Evolutionary conservation across 345 rosid genomes (phyloP), one percentile per base, ranked within the genome.

Genomic region (Schrenkiella parvula): DNA sequence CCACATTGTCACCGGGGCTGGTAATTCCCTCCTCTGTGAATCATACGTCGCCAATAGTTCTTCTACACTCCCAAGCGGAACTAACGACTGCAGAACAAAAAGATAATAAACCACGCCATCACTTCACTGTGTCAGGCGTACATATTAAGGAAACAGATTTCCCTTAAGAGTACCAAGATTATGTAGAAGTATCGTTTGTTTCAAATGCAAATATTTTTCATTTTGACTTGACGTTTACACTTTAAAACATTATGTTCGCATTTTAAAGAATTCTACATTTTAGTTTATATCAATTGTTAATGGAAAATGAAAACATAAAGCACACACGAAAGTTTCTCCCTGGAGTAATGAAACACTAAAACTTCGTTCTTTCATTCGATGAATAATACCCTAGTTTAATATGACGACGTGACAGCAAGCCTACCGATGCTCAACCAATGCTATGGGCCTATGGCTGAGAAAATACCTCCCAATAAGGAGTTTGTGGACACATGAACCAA

Each of bases 1-100:
- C 99, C 99, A 95, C 54, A 95, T 75, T 0, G 82, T 86, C 75
- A 95, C 99, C 0, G 96, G 99, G 0, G 99, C 83, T 35, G 93
- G 99, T 60, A 95, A 85, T 79, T 87, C 97, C 41, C 89, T 75
- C n/a, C 97, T 92, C 62, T 89, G 89, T 21, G 96, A 89, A 81
- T 95, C 99, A 60, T 95, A 95, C 6, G 87, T 70, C 26, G 99
- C 93, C 85, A 95, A 68, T 54, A 91, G 73, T 80, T 91, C 97
- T 80, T 91, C 93, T 37, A 95, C 93, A 23, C 99, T 95, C 56
- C 99, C 95, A 0, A 95, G 88, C 1, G 99, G 97, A 62, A 91
- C 99, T 64, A 95, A 81, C 9, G 99, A 95, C 99, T 95, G 93
- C 84, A 73, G 7, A 63, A 38, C 1, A 39, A 14, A 66, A 19